phyloP scores from a whole-genome alignment of 345 rosid genomes.

The Citrus maxima region DNA sequence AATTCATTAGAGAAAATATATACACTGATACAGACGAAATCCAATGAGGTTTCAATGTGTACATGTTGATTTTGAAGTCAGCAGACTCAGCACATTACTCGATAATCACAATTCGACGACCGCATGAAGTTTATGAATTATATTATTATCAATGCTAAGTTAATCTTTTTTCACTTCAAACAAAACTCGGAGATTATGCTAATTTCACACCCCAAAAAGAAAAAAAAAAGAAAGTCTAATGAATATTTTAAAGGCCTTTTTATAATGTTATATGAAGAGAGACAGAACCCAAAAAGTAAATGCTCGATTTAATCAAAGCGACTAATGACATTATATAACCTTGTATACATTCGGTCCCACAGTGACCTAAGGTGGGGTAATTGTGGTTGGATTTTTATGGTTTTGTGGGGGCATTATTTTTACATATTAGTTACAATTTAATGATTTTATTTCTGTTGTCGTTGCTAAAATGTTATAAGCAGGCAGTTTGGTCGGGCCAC shows the following conservation, averaged over 20 bases:
- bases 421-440: too few relatives aligned
- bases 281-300: not conserved
- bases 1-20: too few relatives aligned
- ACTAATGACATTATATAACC: not conserved
- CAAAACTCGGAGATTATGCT: too few relatives aligned
- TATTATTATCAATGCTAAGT: too few relatives aligned
- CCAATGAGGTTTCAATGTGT: not conserved
- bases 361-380: not conserved
- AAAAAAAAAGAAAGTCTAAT: too few relatives aligned
- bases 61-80: not conserved
- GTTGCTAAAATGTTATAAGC: too few relatives aligned
- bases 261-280: not conserved
- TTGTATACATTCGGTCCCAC: not conserved
- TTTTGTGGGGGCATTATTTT: not conserved
- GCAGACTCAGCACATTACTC: not conserved
- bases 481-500: too few relatives aligned
- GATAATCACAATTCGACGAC: not conserved
- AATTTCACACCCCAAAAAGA: too few relatives aligned
- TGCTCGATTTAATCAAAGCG: not conserved
- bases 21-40: not conserved
- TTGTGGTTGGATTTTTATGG: not conserved
- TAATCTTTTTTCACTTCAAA: too few relatives aligned
- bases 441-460: too few relatives aligned
- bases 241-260: too few relatives aligned
- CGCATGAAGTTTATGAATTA: not conserved